Conservation (phyloP, 108 stramenopile species). For the Stephanodiscus minutulus region DNA sequence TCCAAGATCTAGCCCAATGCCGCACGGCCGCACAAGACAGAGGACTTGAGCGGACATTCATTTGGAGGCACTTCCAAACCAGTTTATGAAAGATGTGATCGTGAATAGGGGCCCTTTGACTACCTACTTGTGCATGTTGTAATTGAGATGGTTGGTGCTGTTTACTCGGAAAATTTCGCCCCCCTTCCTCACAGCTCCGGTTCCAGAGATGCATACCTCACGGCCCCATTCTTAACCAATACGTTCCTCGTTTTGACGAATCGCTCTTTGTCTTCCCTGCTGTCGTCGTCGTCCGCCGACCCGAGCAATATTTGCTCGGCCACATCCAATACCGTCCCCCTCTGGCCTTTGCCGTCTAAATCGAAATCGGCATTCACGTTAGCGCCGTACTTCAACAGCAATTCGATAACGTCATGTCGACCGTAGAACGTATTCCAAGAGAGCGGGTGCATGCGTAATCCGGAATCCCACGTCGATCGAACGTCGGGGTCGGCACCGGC, state of each 20-base stretch:
- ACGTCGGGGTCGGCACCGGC: constrained; percentile 77
- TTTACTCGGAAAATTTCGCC: neutral
- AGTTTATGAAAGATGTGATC: too few species aligned
- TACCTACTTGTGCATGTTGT: neutral
- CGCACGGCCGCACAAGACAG: too few species aligned
- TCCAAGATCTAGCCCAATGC: too few species aligned
- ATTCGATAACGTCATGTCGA: constrained; percentile 60
- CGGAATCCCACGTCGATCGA: constrained; percentile 68
- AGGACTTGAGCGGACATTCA: too few species aligned
- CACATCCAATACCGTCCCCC: constrained; percentile 72
- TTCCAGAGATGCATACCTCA: constrained; percentile 33
- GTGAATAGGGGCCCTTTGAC: too few species aligned
- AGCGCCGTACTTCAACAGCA: constrained; percentile 74
- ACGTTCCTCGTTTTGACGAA: constrained; percentile 59
- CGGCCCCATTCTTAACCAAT: constrained; percentile 52
- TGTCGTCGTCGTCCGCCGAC: constrained; percentile 42
- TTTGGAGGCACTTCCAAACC: too few species aligned
- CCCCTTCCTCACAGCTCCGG: constrained; percentile 31
- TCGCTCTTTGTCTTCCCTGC: constrained; percentile 49
- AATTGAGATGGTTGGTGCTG: neutral
- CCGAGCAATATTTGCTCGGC: constrained; percentile 54
- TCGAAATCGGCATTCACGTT: constrained; percentile 85
- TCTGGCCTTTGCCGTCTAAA: constrained; percentile 25
- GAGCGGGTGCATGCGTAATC: constrained; percentile 83
- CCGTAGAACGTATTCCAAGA: constrained; percentile 84